These are phyloP conservation scores for Epichloe glyceriae DNA, from an alignment of 2,329 filamentous ascomycete genomes.

Conservation along the genomic window DNA sequence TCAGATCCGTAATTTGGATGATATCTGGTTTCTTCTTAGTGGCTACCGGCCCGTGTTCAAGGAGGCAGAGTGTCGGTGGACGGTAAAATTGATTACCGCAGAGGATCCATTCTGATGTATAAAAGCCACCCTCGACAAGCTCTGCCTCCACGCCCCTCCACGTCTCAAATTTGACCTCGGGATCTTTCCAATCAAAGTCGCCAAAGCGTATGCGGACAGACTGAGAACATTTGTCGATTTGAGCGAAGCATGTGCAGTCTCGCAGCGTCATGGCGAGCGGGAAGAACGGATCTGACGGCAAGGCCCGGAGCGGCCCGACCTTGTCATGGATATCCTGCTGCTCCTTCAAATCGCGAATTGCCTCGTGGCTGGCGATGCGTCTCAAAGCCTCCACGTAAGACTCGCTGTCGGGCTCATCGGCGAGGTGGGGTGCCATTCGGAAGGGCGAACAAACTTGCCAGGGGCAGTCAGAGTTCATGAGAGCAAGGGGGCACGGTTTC, in stretches of 20 bases:
- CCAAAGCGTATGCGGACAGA: conserved; percentile 49
- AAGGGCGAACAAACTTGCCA: conserved; percentile 30
- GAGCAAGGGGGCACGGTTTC: conserved; percentile 51
- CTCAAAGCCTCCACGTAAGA: conserved; percentile 14
- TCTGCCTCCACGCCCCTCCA: conserved; percentile 53
- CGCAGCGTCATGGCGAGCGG: conserved; percentile 66
- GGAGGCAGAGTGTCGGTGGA: conserved; percentile 23
- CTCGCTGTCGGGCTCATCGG: conserved; percentile 18
- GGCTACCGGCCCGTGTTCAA: neutral
- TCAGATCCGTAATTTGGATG: conserved; percentile 9
- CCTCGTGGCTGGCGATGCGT: conserved; percentile 19
- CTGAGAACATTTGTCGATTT: conserved; percentile 29
- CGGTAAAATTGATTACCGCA: conserved; percentile 21
- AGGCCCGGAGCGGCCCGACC: conserved; percentile 28
- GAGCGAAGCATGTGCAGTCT: conserved; percentile 65
- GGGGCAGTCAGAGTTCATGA: conserved; percentile 38
- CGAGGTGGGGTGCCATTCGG: conserved; percentile 23
- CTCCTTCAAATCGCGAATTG: conserved; percentile 21
- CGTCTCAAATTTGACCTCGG: conserved; percentile 49
- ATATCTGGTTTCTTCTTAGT: conserved; percentile 9
- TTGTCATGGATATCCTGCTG: conserved; percentile 31
- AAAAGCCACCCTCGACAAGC: conserved; percentile 57
- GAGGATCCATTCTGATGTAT: conserved; percentile 32
- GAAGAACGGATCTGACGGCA: conserved; percentile 33
- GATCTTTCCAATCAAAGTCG: conserved; percentile 67